phyloP scores from a whole-genome alignment of 2,329 filamentous ascomycete genomes.

The Pezizomycotina sp. region DNA sequence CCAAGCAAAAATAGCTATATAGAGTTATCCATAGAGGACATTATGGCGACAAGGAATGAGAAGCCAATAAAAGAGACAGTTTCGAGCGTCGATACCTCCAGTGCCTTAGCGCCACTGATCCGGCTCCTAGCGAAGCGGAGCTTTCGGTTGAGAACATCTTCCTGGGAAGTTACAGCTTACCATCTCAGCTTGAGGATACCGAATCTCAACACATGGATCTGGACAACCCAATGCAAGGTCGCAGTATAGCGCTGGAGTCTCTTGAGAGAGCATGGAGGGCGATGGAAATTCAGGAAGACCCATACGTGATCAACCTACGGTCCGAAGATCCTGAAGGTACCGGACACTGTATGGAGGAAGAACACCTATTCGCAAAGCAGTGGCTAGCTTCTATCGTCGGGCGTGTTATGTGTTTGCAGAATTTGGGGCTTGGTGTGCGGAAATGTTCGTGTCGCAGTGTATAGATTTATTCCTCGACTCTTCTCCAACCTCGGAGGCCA shows the following conservation, averaged over 20 bases:
- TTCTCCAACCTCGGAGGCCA: conserved; percentile 21
- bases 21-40: too few species aligned
- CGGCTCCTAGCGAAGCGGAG: too few species aligned
- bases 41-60: too few species aligned
- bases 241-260: conserved; percentile 31
- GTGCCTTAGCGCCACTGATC: too few species aligned
- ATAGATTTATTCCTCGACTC: conserved; percentile 28
- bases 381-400: conserved; percentile 40
- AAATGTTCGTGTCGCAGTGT: conserved; percentile 44
- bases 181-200: too few species aligned
- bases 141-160: too few species aligned
- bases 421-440: conserved; percentile 52
- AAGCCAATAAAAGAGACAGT: too few species aligned
- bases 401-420: conserved; percentile 38
- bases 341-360: conserved; percentile 28
- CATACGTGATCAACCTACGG: conserved; percentile 38
- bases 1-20: too few species aligned
- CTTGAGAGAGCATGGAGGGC: conserved; percentile 31
- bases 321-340: conserved; percentile 32
- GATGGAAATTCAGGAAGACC: conserved; percentile 46
- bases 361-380: conserved; percentile 41
- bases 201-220: neutral
- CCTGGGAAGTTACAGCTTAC: too few species aligned
- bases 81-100: too few species aligned
- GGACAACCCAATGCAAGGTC: conserved; percentile 25